A percentile compares a stretch with the other conserved stretches of the same genome.
Conservation (phyloP, 2,329 filamentous ascomycete genomes). For the Penicillium sumatraense region DNA sequence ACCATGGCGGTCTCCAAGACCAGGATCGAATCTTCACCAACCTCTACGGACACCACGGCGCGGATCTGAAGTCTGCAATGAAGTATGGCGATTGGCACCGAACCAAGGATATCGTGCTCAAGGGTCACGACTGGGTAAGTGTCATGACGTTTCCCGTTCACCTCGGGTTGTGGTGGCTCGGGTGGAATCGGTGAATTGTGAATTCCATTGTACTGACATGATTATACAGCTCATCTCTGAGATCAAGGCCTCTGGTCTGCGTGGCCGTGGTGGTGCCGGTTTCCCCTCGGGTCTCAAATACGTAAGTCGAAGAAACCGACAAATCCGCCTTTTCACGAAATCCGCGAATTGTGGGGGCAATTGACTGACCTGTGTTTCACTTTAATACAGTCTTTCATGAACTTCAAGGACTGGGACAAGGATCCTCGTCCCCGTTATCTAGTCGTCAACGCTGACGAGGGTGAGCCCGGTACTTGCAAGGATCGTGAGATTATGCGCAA, state of each 20-base stretch:
- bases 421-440: constrained; percentile 94
- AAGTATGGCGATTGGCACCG: constrained; percentile 99
- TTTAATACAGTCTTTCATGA: constrained; percentile 87
- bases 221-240: constrained; percentile 80
- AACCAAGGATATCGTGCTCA: constrained; percentile 96
- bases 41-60: constrained; percentile 89
- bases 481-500: constrained; percentile 99
- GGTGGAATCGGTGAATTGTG: constrained; percentile 6
- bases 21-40: constrained; percentile 99
- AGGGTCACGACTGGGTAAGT: constrained; percentile 89
- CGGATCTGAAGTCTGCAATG: constrained; percentile 90
- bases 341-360: constrained; percentile 14
- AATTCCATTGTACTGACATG: constrained; percentile 28
- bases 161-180: constrained; percentile 5
- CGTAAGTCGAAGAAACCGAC: constrained; percentile 62
- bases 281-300: constrained; percentile 99
- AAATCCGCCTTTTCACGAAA: not conserved
- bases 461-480: constrained; percentile 98
- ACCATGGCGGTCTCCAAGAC: constrained; percentile 87
- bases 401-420: constrained; percentile 99
- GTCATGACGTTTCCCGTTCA: constrained; percentile 4
- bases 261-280: constrained; percentile 94
- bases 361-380: constrained; percentile 1
- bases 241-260: constrained; percentile 93
- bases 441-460: constrained; percentile 98